Conservation (phyloP, 345 rosid species). For the Eutrema yunnanense region DNA sequence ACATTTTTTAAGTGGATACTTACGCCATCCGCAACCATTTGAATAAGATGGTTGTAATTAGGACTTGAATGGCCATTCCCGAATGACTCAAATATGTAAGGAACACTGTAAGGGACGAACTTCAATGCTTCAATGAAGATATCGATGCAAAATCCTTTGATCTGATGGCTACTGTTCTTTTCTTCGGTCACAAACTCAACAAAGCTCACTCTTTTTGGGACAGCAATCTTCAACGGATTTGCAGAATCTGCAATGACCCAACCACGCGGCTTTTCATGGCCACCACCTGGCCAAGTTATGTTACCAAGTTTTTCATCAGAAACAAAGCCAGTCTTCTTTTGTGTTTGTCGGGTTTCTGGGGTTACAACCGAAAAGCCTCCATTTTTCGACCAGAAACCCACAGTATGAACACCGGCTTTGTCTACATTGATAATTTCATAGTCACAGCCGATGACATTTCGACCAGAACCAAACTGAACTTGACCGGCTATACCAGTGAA, state of each 20-base stretch:
- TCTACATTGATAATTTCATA: conserved; percentile 73
- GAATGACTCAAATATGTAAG: conserved; percentile 51
- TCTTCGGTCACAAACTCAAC: conserved; percentile 58
- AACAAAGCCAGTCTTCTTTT: conserved; percentile 22
- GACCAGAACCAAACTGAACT: conserved; percentile 48
- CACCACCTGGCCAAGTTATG: conserved; percentile 85
- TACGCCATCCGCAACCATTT: conserved; percentile 56
- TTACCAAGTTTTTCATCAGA: conserved; percentile 41
- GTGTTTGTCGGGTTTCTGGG: conserved; percentile 33
- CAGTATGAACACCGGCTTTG: conserved; percentile 34
- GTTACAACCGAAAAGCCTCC: conserved; percentile 52
- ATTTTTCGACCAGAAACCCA: conserved; percentile 65
- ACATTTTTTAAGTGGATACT: conserved; percentile 31
- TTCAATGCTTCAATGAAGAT: conserved; percentile 64
- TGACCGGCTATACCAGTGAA: conserved; percentile 74
- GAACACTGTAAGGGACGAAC: conserved; percentile 64
- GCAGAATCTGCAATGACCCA: conserved; percentile 64
- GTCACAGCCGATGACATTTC: conserved; percentile 41
- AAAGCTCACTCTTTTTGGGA: conserved; percentile 79
- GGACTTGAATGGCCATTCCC: conserved; percentile 80
- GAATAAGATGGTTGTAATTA: conserved; percentile 40
- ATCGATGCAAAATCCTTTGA: conserved; percentile 73
- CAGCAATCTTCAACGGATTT: conserved; percentile 65
- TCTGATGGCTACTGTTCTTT: conserved; percentile 37
- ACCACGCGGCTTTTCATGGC: conserved; percentile 64